Conservation (phyloP, 2,329 filamentous ascomycete genomes). For the Fusarium sarcochroum region DNA sequence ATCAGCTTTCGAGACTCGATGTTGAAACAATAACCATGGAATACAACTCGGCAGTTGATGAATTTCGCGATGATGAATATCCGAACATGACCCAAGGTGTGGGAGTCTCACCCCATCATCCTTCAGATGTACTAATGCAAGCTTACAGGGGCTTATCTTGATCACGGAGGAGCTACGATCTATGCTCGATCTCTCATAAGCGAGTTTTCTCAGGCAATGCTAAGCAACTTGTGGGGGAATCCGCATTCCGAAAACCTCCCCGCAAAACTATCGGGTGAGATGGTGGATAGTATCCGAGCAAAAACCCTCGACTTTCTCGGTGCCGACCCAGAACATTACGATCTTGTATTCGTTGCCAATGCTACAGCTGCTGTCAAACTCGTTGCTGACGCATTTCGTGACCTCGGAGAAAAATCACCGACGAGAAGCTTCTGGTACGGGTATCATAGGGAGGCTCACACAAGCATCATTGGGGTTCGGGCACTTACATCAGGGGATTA, state of each 20-base stretch:
- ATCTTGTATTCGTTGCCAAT: conserved; percentile 74
- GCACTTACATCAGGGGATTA: conserved; percentile 69
- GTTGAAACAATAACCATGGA: conserved; percentile 35
- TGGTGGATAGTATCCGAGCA: conserved; percentile 69
- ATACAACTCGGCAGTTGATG: conserved; percentile 45
- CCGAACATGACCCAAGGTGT: conserved; percentile 48
- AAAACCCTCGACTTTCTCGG: conserved; percentile 70
- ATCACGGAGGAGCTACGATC: conserved; percentile 70
- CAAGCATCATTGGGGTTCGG: conserved; percentile 77
- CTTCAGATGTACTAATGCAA: conserved; percentile 14
- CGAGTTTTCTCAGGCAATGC: conserved; percentile 68
- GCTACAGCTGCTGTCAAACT: conserved; percentile 75
- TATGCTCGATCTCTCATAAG: conserved; percentile 71
- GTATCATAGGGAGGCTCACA: conserved; percentile 73
- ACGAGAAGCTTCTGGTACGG: conserved; percentile 68
- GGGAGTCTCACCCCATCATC: not conserved
- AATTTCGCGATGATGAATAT: conserved; percentile 48
- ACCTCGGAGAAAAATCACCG: conserved; percentile 63
- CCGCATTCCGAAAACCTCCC: conserved; percentile 76
- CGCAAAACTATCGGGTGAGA: conserved; percentile 68
- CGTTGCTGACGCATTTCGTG: conserved; percentile 69
- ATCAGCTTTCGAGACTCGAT: conserved; percentile 24
- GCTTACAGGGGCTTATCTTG: conserved; percentile 62
- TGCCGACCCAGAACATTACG: conserved; percentile 70
- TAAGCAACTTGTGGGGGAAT: conserved; percentile 74